Base-by-base conservation (phyloP, 495 filamentous ascomycete genomes). In the Xylaria palmicola region DNA sequence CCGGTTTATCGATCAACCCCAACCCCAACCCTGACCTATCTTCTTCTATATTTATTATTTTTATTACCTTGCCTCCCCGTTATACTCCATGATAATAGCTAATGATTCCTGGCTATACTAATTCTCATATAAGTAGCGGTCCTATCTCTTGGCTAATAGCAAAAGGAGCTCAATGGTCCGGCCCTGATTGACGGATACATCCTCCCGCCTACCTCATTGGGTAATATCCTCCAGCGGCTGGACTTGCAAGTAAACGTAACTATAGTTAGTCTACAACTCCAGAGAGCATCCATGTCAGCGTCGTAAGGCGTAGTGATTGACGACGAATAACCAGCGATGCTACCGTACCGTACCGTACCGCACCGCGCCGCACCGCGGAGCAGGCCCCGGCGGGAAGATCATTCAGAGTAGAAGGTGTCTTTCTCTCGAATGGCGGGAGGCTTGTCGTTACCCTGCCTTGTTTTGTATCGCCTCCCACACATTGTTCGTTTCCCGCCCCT, bases 141-240 rank as follows among this genome's bases (percentile, higher is more conserved):
- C 30, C n/a, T 7, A 32, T 56, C 53, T 56, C 53, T 44, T 44
- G 34, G 39, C 53, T 56, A n/a, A 44, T 44, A 44, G 24, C 37
- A 10, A 15, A n/a, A 47, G 19, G 47, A 57, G 29, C 40, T 47
- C 6, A 20, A 13, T 39, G 13, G 34, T 26, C 19, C 41, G 37
- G 7, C 41, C 55, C 55, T 37, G 55, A 37, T 36, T 47, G 41
- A 57, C 55, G 41, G 55, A 51, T 19, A 41, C 41, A 39, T 58
- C 34, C 8, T 48, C 55, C 43, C 44, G 56, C 56, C 39, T 52
- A 49, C 47, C 37, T 13, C 17, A 43, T 60, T 40, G 12, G 37
- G 36, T 39, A 49, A 59, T 30, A 29, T 30, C 9, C 41, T n/a
- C 22, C 27, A 36, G 19, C 30, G 19, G 32, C 19, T n/a, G n/a